A percentile compares a stretch with the other conserved stretches of the same genome.
Evolutionary conservation across 2,329 filamentous ascomycete genomes (phyloP).

Genomic region (Lojkania enalia): DNA sequence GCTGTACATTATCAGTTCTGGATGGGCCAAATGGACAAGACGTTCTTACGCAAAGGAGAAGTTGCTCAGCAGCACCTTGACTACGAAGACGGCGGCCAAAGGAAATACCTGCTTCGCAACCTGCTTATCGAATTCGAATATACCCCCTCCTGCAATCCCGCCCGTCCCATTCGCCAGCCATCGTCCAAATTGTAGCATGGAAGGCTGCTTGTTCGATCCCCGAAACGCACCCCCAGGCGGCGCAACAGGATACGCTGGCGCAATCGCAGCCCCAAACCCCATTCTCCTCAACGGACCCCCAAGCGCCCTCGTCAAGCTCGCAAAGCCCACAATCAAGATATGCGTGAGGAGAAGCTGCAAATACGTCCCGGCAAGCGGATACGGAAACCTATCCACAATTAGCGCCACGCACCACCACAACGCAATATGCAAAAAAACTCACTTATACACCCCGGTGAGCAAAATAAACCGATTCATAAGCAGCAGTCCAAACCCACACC

Average conservation of each 20-base stretch:
- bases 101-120: constrained; percentile 55
- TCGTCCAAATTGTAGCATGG: constrained; percentile 27
- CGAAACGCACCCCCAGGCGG: constrained; percentile 37
- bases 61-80: constrained; percentile 57
- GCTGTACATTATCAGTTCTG: constrained; percentile 28
- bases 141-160: constrained; percentile 57
- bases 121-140: constrained; percentile 56
- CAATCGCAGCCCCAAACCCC: constrained; percentile 50
- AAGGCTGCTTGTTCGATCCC: constrained; percentile 24
- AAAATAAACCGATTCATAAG: constrained; percentile 58
- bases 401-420: constrained; percentile 13
- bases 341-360: constrained; percentile 57
- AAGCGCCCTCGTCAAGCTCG: constrained; percentile 53
- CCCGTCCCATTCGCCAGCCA: constrained; percentile 49
- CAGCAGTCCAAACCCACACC: constrained; percentile 51
- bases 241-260: constrained; percentile 46
- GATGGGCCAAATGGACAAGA: not conserved
- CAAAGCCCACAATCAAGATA: constrained; percentile 51
- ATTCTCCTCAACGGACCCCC: constrained; percentile 47
- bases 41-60: constrained; percentile 55
- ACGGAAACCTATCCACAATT: constrained; percentile 51
- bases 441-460: constrained; percentile 53
- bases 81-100: constrained; percentile 54
- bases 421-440: constrained; percentile 9
- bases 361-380: constrained; percentile 56